Evolutionary conservation across 1,284 basidiomycete genomes (phyloP).

Genomic region (Dichomitus squalens): DNA sequence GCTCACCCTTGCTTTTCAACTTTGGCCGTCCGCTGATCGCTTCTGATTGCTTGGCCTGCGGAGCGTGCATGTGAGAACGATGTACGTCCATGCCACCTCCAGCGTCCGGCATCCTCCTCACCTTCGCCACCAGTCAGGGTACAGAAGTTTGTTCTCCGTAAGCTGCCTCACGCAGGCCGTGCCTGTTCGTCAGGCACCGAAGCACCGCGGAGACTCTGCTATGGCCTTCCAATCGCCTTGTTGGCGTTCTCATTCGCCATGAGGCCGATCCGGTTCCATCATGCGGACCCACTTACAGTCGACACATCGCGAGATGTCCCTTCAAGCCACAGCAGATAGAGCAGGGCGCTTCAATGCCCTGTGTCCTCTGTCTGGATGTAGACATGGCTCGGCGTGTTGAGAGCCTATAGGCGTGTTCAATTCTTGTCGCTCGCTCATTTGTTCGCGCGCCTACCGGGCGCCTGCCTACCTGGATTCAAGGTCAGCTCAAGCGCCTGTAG

Average conservation of each 20-base stretch:
- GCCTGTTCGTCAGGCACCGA: conserved; percentile 25
- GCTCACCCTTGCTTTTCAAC: neutral
- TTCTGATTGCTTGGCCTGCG: conserved; percentile 15
- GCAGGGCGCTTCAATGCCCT: no score
- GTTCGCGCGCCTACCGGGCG: no score
- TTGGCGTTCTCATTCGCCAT: conserved; percentile 13
- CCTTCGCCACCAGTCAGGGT: neutral
- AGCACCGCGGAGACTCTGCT: conserved; percentile 16
- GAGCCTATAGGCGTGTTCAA: no score
- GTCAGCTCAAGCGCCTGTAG: no score
- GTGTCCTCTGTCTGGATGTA: no score
- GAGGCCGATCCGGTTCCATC: conserved; percentile 17
- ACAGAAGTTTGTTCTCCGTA: conserved; percentile 15
- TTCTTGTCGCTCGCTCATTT: no score
- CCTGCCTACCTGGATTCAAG: no score
- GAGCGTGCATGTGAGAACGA: conserved; percentile 13
- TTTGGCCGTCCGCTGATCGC: conserved; percentile 22
- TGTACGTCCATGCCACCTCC: conserved; percentile 3
- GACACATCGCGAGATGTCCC: conserved; percentile 5
- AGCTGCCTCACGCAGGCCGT: conserved; percentile 16
- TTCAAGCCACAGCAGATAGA: no score
- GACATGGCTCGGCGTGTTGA: no score
- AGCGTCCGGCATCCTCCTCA: conserved; percentile 5
- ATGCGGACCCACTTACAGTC: conserved; percentile 15
- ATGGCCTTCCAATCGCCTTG: conserved; percentile 13